Evolutionary conservation across 805 yeast species (phyloP), one percentile per base, ranked within the genome.

Genomic region (Suhomyces tanzawaensis): DNA sequence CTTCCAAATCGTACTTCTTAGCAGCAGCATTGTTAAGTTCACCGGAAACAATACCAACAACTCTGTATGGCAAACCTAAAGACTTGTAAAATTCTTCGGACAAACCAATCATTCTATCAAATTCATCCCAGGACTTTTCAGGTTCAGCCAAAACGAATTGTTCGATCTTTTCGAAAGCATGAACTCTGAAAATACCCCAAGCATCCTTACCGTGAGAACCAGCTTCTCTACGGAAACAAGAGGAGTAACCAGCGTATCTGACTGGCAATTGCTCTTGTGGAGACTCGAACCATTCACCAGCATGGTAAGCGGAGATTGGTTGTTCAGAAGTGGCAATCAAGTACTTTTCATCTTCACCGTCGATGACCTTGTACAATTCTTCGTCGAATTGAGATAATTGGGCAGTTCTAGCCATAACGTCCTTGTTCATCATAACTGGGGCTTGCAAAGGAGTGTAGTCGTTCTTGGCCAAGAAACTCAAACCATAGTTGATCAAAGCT

Each of bases 121-220:
- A 93, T 75, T 93, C 98, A 47, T 77, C 81, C 98, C 98, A 91
- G 4, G 98, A 91, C 60, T 90, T 87, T 64, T 90, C 98, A 40
- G 99, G 99, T 74, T 93, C 99, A 46, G 98, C 84, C 55, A 93
- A 64, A 53, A 85, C 82, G 61, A 93, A 93, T 71, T 93, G 99
- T 73, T 93, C 99, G 57, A 93, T 88, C 72, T 93, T 93, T 73
- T 93, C 99, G 60, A 93, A 93, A 46, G 95, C 95, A 62, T 93
- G 99, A 42, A 93, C 98, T 72, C 99, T 85, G 82, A 93, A 93
- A 50, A 93, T 89, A 71, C 99, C 99, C 99, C 99, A 93, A 34
- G 99, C 99, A 60, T 93, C 99, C 66, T 91, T 91, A 66, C 99
- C 99, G 58, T 91, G 98, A 49, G 96, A 83, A 52, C 99, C 99